Evolutionary conservation across 345 rosid species (phyloP).

Genomic region (Camelina neglecta): DNA sequence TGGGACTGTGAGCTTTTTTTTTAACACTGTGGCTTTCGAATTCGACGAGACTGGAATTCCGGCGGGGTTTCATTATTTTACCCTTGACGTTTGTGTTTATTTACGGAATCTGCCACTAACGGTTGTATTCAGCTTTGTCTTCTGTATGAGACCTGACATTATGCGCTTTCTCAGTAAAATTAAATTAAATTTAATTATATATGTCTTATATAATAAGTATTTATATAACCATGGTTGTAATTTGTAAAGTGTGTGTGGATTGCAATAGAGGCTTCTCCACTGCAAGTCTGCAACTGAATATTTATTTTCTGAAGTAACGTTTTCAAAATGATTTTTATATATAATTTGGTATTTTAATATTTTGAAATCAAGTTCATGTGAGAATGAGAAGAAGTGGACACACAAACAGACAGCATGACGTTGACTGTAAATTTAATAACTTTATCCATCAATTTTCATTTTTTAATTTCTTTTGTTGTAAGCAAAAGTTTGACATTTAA

Average conservation of each 20-base stretch:
- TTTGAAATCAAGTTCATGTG: conserved; percentile 30
- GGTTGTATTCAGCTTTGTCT: conserved; percentile 52
- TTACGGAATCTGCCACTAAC: conserved; percentile 53
- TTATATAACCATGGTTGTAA: too few species aligned
- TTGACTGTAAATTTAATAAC: conserved; percentile 41
- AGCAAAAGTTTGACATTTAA: conserved; percentile 29
- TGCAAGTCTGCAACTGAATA: background rate
- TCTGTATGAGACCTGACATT: conserved; percentile 22
- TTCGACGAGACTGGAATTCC: conserved; percentile 57
- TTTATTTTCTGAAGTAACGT: conserved; percentile 25
- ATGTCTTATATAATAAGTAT: too few species aligned
- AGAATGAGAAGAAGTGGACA: conserved; percentile 32
- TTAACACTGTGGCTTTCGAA: conserved; percentile 33
- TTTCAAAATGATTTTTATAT: background rate
- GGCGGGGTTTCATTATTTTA: conserved; percentile 39
- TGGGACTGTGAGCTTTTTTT: conserved; percentile 49
- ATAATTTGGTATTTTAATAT: background rate
- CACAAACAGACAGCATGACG: conserved; percentile 33
- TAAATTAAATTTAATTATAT: too few species aligned
- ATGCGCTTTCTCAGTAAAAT: background rate
- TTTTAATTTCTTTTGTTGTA: background rate
- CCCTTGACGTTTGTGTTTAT: conserved; percentile 10
- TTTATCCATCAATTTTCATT: background rate
- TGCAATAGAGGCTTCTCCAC: background rate
- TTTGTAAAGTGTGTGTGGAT: too few species aligned